These are phyloP conservation scores for Solanum peruvianum DNA, from an alignment of 257 asterid species.

Conservation along the genomic window DNA sequence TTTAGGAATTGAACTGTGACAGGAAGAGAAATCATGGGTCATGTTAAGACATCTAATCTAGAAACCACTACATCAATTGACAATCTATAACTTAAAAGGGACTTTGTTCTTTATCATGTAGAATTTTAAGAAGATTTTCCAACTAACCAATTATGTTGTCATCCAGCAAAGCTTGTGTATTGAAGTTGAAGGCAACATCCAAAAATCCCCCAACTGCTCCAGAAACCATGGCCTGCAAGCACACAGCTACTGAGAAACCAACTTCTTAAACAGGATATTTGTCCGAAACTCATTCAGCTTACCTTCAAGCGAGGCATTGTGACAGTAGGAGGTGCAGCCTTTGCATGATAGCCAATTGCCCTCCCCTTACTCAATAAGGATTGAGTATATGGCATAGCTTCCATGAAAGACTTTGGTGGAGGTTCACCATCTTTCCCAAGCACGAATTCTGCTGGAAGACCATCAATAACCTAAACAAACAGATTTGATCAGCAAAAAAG, in stretches of 20 bases:
- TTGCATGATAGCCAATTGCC: constrained; percentile 81
- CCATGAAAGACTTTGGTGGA: constrained; percentile 44
- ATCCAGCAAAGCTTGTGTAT: constrained; percentile 76
- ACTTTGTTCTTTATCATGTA: neutral
- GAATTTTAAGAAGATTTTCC: neutral
- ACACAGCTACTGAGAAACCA: neutral
- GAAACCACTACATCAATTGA: neutral
- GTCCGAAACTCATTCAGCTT: neutral
- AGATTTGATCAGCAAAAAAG: neutral
- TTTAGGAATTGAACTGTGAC: constrained; percentile 55
- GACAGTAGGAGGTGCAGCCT: constrained; percentile 95
- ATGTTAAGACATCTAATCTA: neutral
- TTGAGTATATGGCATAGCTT: constrained; percentile 88
- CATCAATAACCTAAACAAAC: constrained; percentile 70
- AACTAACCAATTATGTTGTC: constrained; percentile 88
- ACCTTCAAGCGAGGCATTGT: constrained; percentile 98
- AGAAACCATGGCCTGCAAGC: constrained; percentile 77
- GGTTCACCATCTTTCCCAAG: constrained; percentile 71
- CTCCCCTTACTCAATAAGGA: constrained; percentile 54
- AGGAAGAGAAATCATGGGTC: constrained; percentile 1
- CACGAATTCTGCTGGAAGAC: constrained; percentile 88
- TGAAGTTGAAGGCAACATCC: constrained; percentile 86
- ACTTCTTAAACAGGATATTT: neutral
- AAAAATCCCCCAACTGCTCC: constrained; percentile 90
- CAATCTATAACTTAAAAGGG: neutral